Conservation (phyloP, 371 early-diverging fungal genomes). For the Batkoa obscura region DNA sequence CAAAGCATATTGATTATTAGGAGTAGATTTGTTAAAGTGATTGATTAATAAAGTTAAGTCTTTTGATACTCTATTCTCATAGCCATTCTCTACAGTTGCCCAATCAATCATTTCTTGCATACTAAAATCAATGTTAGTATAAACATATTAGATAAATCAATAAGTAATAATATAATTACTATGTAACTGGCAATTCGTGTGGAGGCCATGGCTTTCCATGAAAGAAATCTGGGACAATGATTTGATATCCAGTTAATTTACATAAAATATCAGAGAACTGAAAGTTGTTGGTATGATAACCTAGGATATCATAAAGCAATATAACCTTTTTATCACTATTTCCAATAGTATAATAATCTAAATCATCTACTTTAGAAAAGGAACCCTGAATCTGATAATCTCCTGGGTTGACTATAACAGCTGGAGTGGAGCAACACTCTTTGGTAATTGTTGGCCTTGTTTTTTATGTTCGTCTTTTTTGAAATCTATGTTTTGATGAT, state of each 20-base stretch:
- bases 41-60: no score
- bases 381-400: conserved; percentile 27
- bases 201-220: conserved; percentile 21
- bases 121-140: no score
- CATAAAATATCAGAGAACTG: conserved; percentile 41
- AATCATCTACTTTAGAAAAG: conserved; percentile 18
- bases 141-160: no score
- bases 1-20: not conserved
- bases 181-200: conserved; percentile 1
- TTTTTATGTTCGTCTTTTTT: no score
- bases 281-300: conserved; percentile 24
- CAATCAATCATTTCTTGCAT: no score
- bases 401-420: conserved; percentile 20
- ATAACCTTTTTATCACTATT: conserved; percentile 20
- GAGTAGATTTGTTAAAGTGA: no score
- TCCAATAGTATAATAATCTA: conserved; percentile 18
- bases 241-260: conserved; percentile 26
- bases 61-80: no score
- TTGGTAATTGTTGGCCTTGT: not conserved
- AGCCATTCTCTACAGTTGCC: no score
- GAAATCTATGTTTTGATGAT: no score
- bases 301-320: conserved; percentile 23
- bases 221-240: conserved; percentile 42
- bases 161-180: not conserved
- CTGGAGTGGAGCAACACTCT: conserved; percentile 39